These are phyloP conservation scores for Ophiocordyceps camponoti-leonardi DNA, from an alignment of 2,329 filamentous ascomycete genomes.

Conservation along the genomic window DNA sequence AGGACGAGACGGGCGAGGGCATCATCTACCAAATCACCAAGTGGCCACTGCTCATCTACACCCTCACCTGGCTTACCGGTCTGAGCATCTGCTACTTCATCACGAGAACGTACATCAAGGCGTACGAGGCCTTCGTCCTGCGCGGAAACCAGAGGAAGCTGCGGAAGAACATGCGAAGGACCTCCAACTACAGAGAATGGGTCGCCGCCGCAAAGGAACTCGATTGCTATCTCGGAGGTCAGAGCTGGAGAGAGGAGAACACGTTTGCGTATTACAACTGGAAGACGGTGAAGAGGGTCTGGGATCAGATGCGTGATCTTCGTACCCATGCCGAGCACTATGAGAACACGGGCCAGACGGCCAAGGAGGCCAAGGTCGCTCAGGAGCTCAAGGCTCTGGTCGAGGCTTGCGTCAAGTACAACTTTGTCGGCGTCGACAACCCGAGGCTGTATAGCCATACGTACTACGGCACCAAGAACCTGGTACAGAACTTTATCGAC, in stretches of 20 bases:
- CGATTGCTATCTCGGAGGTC: conserved; percentile 66
- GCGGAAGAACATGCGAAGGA: conserved; percentile 51
- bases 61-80: conserved; percentile 63
- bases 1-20: conserved; percentile 88
- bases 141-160: conserved; percentile 59
- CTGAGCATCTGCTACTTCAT: conserved; percentile 59
- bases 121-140: conserved; percentile 90
- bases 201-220: conserved; percentile 60
- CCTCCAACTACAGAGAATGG: conserved; percentile 71
- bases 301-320: conserved; percentile 53
- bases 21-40: conserved; percentile 80
- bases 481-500: conserved; percentile 80
- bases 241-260: conserved; percentile 63
- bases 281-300: conserved; percentile 62
- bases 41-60: conserved; percentile 73
- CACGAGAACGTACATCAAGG: conserved; percentile 75
- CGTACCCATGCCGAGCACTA: conserved; percentile 41
- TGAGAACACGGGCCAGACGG: conserved; percentile 17
- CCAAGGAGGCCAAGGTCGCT: conserved; percentile 31
- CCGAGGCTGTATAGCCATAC: conserved; percentile 90
- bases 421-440: conserved; percentile 92
- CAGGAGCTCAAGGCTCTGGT: conserved; percentile 65
- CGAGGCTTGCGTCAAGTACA: conserved; percentile 91
- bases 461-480: conserved; percentile 87
- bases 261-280: conserved; percentile 77